Conservation (phyloP, 2,329 filamentous ascomycete genomes). For the Colletotrichum kahawae region DNA sequence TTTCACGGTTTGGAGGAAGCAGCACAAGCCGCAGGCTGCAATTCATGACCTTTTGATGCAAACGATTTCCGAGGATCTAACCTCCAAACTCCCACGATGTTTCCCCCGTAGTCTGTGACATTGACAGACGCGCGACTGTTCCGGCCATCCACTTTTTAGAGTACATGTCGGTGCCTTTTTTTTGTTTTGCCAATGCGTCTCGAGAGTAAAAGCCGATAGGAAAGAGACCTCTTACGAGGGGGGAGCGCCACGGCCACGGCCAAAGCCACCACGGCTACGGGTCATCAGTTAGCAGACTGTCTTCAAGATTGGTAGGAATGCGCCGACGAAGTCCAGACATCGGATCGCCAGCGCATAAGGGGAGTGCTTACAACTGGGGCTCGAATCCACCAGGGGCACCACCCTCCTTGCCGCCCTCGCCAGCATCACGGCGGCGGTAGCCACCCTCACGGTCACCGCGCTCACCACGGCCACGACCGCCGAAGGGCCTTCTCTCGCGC, state of each 20-base stretch:
- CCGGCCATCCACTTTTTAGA: constrained; percentile 49
- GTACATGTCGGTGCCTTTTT: constrained; percentile 51
- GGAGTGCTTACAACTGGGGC: constrained; percentile 77
- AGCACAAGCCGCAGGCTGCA: constrained; percentile 22
- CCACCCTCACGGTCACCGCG: constrained; percentile 87
- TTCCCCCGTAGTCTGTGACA: constrained; percentile 43
- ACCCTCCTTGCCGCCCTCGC: constrained; percentile 87
- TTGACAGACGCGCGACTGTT: constrained; percentile 44
- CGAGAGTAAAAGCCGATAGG: constrained; percentile 46
- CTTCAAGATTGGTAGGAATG: neutral
- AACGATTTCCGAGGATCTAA: constrained; percentile 55
- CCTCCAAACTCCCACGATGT: constrained; percentile 51
- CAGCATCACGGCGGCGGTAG: constrained; percentile 90
- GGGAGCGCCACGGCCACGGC: constrained; percentile 85
- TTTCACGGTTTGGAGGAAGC: constrained; percentile 21
- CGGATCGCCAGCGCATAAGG: neutral
- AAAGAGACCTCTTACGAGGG: constrained; percentile 61
- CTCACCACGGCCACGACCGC: constrained; percentile 76
- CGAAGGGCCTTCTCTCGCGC: constrained; percentile 81
- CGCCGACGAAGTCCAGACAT: neutral
- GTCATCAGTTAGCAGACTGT: constrained; percentile 37
- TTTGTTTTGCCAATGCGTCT: constrained; percentile 42
- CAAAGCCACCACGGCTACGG: constrained; percentile 80
- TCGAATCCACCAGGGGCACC: constrained; percentile 89
- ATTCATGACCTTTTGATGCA: constrained; percentile 41